Evolutionary conservation across 2,329 filamentous ascomycete genomes (phyloP).

Genomic region (Neocatenulostroma microsporum): DNA sequence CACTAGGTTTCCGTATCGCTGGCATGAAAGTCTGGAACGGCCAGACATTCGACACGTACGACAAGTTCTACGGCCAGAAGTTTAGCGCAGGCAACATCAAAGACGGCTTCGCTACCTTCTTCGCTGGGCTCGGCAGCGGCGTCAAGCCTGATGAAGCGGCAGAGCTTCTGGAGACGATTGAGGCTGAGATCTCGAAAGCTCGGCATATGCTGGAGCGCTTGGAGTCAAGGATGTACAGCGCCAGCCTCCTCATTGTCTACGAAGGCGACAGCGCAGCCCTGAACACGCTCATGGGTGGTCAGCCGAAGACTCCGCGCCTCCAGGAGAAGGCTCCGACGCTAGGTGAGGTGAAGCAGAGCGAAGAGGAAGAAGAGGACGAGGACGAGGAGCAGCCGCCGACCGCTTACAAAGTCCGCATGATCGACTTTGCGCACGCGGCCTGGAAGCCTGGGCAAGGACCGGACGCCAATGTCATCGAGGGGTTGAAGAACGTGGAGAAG

Average conservation of each 20-base stretch:
- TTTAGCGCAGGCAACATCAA: constrained; percentile 50
- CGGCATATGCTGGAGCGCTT: constrained; percentile 52
- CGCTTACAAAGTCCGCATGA: constrained; percentile 74
- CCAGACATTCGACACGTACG: constrained; percentile 50
- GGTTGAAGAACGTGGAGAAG: constrained; percentile 41
- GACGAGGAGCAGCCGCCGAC: constrained; percentile 49
- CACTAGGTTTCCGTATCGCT: constrained; percentile 56
- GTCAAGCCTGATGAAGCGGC: constrained; percentile 30
- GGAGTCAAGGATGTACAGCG: constrained; percentile 61
- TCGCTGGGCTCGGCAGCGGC: constrained; percentile 36
- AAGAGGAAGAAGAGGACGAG: constrained; percentile 44
- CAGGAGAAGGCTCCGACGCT: constrained; percentile 20
- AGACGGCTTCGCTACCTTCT: constrained; percentile 52
- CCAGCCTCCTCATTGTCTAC: constrained; percentile 58
- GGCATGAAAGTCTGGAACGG: constrained; percentile 55
- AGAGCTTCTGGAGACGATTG: constrained; percentile 39
- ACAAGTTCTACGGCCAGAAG: constrained; percentile 58
- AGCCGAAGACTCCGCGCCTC: constrained; percentile 23
- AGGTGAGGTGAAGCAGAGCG: constrained; percentile 22
- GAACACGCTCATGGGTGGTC: constrained; percentile 39
- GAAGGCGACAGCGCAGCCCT: constrained; percentile 55
- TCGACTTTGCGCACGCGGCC: constrained; percentile 90
- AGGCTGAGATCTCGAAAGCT: constrained; percentile 32
- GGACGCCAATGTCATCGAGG: constrained; percentile 80
- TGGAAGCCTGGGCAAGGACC: constrained; percentile 76